Base-by-base conservation (phyloP, 345 rosid species). In the Theobroma cacao region DNA sequence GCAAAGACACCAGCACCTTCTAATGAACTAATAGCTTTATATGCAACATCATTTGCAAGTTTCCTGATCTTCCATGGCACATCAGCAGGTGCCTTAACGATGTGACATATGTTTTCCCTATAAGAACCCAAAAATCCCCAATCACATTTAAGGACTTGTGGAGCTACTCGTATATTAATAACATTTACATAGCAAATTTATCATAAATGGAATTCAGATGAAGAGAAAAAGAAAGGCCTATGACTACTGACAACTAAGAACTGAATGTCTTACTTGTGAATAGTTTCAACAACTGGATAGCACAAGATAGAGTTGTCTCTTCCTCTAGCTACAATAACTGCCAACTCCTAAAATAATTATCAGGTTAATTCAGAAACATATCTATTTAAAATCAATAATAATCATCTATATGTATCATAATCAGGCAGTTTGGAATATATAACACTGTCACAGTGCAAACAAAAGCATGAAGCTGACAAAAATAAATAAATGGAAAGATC, bases 1-100 rank as follows among this genome's bases (percentile, higher is more conserved):
- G 98, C 98, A 86, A 97, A 94, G 61, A 97, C 89, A 56, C 98
- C 99, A 79, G 95, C 98, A 48, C 99, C 98, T 84, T 97, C 97
- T 73, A 94, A 76, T 13, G 98, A 94, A 74, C 91, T 88, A 74
- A 94, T 89, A 77, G 99, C 98, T 74, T 85, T 88, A 65, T 73
- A 75, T 9, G 98, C 98, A 85, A 93, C 92, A 74, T 92, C 96
- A 75, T 88, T 88, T 65, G 99, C 98, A 62, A 90, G 91, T 84
- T 91, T 83, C 81, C 82, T 90, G 62, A 93, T 85, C 87, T 92
- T 91, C 92, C 90, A 92, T 53, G 99, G 92, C 74, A 94, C 87
- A 71, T 82, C 82, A 52, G 98, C 98, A 38, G 97, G 99, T 6
- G 99, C 92, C 86, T 88, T 94, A 79, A 97, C 99, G 73, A 92